Percentiles rank a stretch among this genome's conserved stretches.
Evolutionary conservation across 1,284 basidiomycete genomes (phyloP).

Genomic region (Ustilago shanxiensis): DNA sequence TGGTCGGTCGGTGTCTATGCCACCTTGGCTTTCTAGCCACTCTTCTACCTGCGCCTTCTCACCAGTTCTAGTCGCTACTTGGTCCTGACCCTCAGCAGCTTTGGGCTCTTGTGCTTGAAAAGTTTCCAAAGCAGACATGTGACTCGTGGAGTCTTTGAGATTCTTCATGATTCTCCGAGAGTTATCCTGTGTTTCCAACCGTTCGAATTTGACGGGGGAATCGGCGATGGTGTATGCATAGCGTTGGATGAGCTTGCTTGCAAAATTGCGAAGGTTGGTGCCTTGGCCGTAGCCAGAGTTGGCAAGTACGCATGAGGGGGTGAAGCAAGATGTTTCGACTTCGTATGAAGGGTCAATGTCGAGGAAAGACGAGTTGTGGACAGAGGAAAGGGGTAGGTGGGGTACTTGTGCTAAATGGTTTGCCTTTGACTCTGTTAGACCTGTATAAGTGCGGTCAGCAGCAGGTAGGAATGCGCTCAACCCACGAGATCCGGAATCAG

Average conservation of each 20-base stretch:
- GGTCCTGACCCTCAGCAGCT: too few relatives aligned
- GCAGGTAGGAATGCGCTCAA: conserved; percentile 43
- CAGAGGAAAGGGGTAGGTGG: conserved; percentile 36
- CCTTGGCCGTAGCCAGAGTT: conserved; percentile 27
- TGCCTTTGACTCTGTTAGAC: conserved; percentile 7
- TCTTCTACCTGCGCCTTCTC: conserved; percentile 1
- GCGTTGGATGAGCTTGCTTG: conserved; percentile 36
- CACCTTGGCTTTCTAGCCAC: conserved; percentile 24
- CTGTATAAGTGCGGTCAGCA: conserved; percentile 13
- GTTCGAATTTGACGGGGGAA: conserved; percentile 35
- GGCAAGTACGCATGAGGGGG: conserved; percentile 23
- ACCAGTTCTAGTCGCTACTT: not conserved
- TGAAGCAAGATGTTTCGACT: conserved; percentile 36
- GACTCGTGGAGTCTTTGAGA: conserved; percentile 6
- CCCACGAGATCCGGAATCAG: conserved; percentile 34
- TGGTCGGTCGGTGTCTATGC: conserved; percentile 12
- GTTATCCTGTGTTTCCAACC: conserved; percentile 34
- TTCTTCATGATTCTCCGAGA: conserved; percentile 1
- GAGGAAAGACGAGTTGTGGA: conserved; percentile 17
- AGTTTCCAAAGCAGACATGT: conserved; percentile 9
- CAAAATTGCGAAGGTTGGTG: conserved; percentile 25
- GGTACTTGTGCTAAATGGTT: conserved; percentile 14
- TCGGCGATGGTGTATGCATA: conserved; percentile 52
- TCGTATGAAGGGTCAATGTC: conserved; percentile 6
- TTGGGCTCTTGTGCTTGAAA: conserved; percentile 4